Evolutionary conservation across 148 eudicot genomes (phyloP), one percentile per base, ranked within the genome.

Genomic region (Chenopodium suecicum): DNA sequence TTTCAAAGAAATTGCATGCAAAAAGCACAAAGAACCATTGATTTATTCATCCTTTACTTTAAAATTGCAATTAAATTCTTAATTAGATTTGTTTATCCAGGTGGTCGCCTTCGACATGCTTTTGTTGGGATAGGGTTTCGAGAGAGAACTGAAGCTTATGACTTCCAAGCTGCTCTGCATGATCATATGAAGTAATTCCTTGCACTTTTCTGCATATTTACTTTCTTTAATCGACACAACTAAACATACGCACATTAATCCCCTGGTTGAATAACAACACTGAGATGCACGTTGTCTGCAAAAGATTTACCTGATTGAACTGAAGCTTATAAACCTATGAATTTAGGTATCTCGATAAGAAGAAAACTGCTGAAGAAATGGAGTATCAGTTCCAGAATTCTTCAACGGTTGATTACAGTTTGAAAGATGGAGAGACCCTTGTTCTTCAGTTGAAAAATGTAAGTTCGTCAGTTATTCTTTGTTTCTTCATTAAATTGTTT

Each of bases 281-380:
- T 52, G 56, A 41, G 8, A 67, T 67, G 67, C 74, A 31, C 41
- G 10, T 19, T 41, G 2, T 63, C 41, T 17, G 44, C 25, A n/a
- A 63, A 63, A 14, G 31, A 37, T 69, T 41, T 7, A 82, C 25
- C 9, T 27, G 25, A 29, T 70, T 37, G 19, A 12, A 37, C 60
- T 80, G 44, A 13, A 77, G 12, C 52, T n/a, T 63, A 4, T 77
- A 32, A 23, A 46, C 23, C 46, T 25, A 46, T 75, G 67, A 68
- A 71, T 60, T 10, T 23, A 96, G 99, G 90, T 96, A 96, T 81
- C 91, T 96, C 12, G 83, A 96, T 80, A 96, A 96, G 89, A 96
- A 96, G 91, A 91, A 92, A 89, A 90, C 97, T 70, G 99, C 99
- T 29, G 98, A 94, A 89, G 99, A 96, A 89, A 96, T 96, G 99